Base-by-base conservation (phyloP, 2,329 filamentous ascomycete species). In the Talaromyces sp. region DNA sequence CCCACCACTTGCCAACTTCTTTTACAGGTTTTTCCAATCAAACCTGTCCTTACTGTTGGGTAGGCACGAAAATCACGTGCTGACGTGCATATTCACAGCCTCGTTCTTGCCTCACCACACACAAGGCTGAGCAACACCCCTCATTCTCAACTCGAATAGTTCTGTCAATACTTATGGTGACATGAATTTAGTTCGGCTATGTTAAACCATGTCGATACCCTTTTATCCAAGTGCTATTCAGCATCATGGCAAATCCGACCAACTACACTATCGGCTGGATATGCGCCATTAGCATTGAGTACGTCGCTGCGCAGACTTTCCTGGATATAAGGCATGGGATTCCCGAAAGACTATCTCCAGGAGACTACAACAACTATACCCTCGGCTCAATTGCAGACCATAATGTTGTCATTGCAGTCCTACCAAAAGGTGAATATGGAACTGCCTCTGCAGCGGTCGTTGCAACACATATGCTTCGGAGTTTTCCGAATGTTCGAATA, bases 281-380 rank as follows among this genome's bases (percentile, higher is more conserved):
- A 5, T 78, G 73, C 57, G 75, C 76, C 8, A 57, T 78, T 3
- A 17, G 8, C 1, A 66, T 62, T 0, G 77, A 79, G 53, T 68
- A 66, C 48, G 66, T 72, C 48, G 75, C 76, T 3, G 76, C 76
- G 3, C 62, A 64, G 31, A 63, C 52, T 0, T 71, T 78, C 25
- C 71, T 79, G 1, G 76, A 79, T 53, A 70, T 78, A 58, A 60
- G 66, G 33, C 70, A 77, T 52, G 66, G 66, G 0, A 3, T 17
- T 0, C 69, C 63, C 0, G 33, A 52, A 31, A 43, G n/a, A 56
- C 33, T 66, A 13, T 53, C 62, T 6, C 46, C 43, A 21, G 50
- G 63, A 41, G 64, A 69, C 50, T 58, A 64, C 19, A 73, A 71
- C 51, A 54, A 64, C n/a, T 73, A 72, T 33, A 65, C 60, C 0